A percentile compares a stretch with the other conserved stretches of the same genome.
These are phyloP conservation scores for Pyrenophora seminiperda DNA, from an alignment of 2,329 filamentous ascomycete genomes.

Conservation along the genomic window DNA sequence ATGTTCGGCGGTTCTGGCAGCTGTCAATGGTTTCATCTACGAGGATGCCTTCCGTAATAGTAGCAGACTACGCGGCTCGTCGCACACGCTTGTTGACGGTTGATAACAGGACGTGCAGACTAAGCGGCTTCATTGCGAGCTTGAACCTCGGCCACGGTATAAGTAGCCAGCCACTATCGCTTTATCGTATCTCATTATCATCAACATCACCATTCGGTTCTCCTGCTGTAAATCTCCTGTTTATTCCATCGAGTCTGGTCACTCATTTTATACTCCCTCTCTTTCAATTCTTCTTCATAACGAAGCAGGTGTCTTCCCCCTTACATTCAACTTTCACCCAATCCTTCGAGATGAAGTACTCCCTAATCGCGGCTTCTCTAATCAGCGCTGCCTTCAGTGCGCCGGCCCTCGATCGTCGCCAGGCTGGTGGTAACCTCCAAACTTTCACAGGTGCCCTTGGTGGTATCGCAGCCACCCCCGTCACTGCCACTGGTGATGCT, in stretches of 20 bases:
- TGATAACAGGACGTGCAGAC: not conserved
- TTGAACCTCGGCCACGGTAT: not conserved
- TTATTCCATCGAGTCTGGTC: slow-evolving; percentile 33
- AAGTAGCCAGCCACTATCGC: not conserved
- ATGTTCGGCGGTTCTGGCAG: slow-evolving; percentile 9
- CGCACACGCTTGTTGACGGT: not conserved
- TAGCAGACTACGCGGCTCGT: slow-evolving; percentile 4
- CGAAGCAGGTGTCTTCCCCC: not conserved
- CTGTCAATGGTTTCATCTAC: slow-evolving; percentile 21
- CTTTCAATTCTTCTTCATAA: slow-evolving; percentile 6
- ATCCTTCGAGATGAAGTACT: slow-evolving; percentile 31
- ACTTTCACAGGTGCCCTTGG: slow-evolving; percentile 32
- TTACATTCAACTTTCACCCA: too few species aligned
- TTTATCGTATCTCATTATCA: not conserved
- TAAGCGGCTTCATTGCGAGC: too few species aligned
- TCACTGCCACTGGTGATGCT: slow-evolving; percentile 52
- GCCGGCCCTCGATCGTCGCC: slow-evolving; percentile 18
- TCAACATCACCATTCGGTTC: not conserved
- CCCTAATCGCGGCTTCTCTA: slow-evolving; percentile 24
- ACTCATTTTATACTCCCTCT: slow-evolving; percentile 25
- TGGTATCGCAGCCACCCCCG: slow-evolving; percentile 30
- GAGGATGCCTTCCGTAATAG: slow-evolving; percentile 1
- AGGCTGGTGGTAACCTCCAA: slow-evolving; percentile 25
- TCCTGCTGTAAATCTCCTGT: slow-evolving; percentile 3
- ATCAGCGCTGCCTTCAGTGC: slow-evolving; percentile 22